Evolutionary conservation across 495 filamentous ascomycete species (phyloP).

Genomic region (Lepraria neglecta): DNA sequence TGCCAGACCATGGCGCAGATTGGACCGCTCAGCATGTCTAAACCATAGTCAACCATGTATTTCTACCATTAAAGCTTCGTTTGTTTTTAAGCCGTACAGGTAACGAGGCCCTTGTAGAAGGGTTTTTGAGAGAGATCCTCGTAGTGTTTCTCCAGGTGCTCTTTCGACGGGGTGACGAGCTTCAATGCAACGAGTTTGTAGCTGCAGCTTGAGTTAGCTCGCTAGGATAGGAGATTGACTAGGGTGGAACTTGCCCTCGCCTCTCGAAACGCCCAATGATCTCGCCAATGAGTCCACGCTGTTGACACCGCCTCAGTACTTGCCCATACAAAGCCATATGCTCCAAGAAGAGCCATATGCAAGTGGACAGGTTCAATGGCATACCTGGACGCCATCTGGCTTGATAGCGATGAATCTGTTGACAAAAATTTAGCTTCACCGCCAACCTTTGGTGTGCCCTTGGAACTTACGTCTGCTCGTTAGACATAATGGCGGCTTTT

Average conservation of each 20-base stretch:
- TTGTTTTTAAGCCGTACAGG: conserved; percentile 52
- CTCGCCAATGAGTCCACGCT: conserved; percentile 94
- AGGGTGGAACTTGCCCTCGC: conserved; percentile 60
- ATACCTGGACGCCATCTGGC: conserved; percentile 98
- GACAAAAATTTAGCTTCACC: conserved; percentile 43
- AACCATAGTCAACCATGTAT: conserved; percentile 9
- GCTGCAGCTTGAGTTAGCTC: conserved; percentile 37
- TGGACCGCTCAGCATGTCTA: conserved; percentile 95
- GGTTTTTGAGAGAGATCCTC: conserved; percentile 84
- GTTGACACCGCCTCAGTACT: conserved; percentile 13
- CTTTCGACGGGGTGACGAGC: conserved; percentile 76
- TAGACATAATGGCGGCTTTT: conserved; percentile 57
- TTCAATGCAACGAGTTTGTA: conserved; percentile 99
- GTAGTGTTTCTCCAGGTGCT: conserved; percentile 97
- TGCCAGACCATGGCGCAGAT: conserved; percentile 99
- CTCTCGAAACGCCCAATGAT: conserved; percentile 97
- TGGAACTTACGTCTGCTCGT: conserved; percentile 84
- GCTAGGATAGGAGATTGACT: not conserved
- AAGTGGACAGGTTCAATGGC: conserved; percentile 24
- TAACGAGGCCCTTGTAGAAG: conserved; percentile 89
- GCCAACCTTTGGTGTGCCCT: conserved; percentile 16
- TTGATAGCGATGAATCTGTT: conserved; percentile 97
- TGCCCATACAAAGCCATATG: conserved; percentile 25
- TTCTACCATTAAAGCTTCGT: not conserved
- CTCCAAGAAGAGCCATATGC: conserved; percentile 20